phyloP scores from a whole-genome alignment of 2,329 filamentous ascomycete species.

The Colletotrichum limetticola region DNA sequence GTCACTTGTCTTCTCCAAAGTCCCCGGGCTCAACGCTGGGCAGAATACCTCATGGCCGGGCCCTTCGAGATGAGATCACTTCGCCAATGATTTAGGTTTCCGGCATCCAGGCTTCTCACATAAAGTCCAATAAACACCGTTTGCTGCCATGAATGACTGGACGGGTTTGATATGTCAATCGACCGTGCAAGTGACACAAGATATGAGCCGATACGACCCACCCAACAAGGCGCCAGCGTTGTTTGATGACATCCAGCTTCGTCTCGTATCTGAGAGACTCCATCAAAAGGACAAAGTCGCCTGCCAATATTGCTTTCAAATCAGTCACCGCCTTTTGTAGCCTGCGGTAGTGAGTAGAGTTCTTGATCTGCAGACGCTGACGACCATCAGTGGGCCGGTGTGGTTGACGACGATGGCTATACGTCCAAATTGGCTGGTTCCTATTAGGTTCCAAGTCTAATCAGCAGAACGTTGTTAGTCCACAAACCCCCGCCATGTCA shows the following conservation, averaged over 20 bases:
- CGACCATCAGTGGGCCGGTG: conserved; percentile 3
- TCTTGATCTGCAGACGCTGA: conserved; percentile 11
- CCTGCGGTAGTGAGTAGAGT: not conserved
- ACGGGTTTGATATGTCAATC: not conserved
- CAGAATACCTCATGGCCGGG: not conserved
- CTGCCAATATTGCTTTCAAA: not conserved
- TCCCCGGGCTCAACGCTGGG: not conserved
- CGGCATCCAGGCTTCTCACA: not conserved
- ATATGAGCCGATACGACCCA: not conserved
- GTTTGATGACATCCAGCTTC: not conserved
- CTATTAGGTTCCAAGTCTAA: not conserved
- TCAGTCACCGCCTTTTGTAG: conserved; percentile 28
- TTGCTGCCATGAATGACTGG: not conserved
- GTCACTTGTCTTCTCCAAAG: not conserved
- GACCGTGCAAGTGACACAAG: not conserved
- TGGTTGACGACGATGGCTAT: not conserved
- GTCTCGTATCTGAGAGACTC: not conserved
- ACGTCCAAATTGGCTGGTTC: not conserved
- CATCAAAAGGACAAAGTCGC: not conserved
- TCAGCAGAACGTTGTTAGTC: not conserved
- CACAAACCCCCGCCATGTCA: not conserved
- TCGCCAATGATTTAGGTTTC: not conserved
- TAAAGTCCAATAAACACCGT: not conserved
- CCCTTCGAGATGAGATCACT: not conserved
- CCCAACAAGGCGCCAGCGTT: not conserved